phyloP scores from a whole-genome alignment of 768 basidiomycete species.

The Heimioporus sp. region DNA sequence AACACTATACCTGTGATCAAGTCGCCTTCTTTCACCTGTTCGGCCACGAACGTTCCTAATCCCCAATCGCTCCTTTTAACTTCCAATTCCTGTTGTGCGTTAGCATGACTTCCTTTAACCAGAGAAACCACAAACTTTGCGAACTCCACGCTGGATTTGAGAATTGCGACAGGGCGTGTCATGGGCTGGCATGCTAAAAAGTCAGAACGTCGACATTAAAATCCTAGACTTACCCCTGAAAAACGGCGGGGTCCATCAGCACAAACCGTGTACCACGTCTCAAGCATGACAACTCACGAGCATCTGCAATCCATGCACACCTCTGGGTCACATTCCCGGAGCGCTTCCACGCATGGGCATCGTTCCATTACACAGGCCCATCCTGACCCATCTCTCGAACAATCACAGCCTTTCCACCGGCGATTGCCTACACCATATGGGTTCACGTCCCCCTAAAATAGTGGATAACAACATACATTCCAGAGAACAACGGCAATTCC shows the following conservation, averaged over 20 bases:
- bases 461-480: conserved; percentile 40
- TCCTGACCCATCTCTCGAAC: conserved; percentile 28
- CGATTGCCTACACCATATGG: conserved; percentile 42
- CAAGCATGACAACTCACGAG: conserved; percentile 30
- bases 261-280: neutral
- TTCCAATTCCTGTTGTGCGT: conserved; percentile 35
- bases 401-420: conserved; percentile 58
- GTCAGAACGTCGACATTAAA: neutral
- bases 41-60: conserved; percentile 51
- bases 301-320: conserved; percentile 53
- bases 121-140: conserved; percentile 37
- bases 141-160: conserved; percentile 42
- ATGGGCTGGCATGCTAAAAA: conserved; percentile 21
- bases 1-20: conserved; percentile 41
- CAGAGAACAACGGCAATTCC: conserved; percentile 49
- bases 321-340: conserved; percentile 69
- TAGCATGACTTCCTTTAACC: conserved; percentile 1
- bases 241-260: neutral
- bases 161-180: conserved; percentile 45
- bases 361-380: conserved; percentile 36
- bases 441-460: neutral
- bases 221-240: conserved; percentile 23
- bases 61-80: conserved; percentile 48
- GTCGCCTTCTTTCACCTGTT: conserved; percentile 43
- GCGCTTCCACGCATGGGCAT: conserved; percentile 52